Evolutionary conservation across 805 yeast species (phyloP), one percentile per base, ranked within the genome.

Genomic region (Clavispora asparagi): DNA sequence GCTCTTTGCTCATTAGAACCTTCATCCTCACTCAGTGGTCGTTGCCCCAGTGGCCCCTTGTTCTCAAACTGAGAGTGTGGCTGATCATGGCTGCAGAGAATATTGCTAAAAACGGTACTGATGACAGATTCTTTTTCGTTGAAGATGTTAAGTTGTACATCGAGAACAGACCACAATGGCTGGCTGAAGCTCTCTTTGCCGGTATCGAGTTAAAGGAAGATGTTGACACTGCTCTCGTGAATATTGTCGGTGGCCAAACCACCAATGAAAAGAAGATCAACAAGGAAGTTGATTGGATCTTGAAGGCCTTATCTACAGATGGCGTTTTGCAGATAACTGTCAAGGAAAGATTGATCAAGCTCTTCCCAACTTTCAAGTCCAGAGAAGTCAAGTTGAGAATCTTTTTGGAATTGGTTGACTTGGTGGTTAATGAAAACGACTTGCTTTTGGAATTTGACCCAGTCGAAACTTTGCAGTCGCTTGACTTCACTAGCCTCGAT

Each of bases 11-110:
- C 39, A 62, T 83, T 44, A 63, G 64, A 47, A 77, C 90, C 0
- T 86, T 83, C 53, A 72, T 88, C 56, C 79, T 85, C 16, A 81
- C 84, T 46, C 94, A 89, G 62, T 85, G 87, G 57, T 61, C 73
- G 1, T 53, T 66, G 32, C 42, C 60, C 9, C 47, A 46, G 19
- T 62, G 56, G 53, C 65, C 73, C 7, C 49, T 71, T 16, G 73
- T 65, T 17, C 70, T 87, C 19, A 86, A 89, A 58, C 63, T 70
- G 38, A 66, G 70, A 27, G 66, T 57, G 4, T 71, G 76, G 76
- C 49, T 38, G 9, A 54, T 70, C 17, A 48, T 65, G 8, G 56
- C 63, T 27, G 41, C 39, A 1, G 59, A 59, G 41, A 60, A 61
- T 44, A 27, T 46, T 16, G 45, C 53, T 11, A 37, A 30, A n/a